Base-by-base conservation (phyloP, 768 basidiomycete genomes). In the Solioccasus polychromus region DNA sequence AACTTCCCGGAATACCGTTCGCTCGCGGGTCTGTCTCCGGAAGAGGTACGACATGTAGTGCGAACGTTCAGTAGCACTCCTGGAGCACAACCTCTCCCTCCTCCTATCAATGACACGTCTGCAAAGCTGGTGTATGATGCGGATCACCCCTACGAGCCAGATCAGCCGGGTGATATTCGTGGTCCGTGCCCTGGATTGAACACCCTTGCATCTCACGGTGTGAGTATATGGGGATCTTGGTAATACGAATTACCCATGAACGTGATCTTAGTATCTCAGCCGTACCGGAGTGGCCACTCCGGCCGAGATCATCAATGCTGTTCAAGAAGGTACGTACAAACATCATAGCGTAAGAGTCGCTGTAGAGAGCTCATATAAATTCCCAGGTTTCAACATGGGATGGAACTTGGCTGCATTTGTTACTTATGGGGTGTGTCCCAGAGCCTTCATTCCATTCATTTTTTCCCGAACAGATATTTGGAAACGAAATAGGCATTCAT, bases 101-200 rank as follows among this genome's bases (percentile, higher is more conserved):
- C 47, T 34, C 23, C 60, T 9, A 41, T 60, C 44, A 59, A 56
- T 2, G 54, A 60, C 18, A 60, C 59, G 1, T 56, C 60, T 5
- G 31, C 60, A 20, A 62, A 60, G 39, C 12, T 56, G 32, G 59
- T 62, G 4, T 28, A 53, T 31, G 59, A 59, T 14, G 31, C 14
- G 1, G 39, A 19, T 6, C 59, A 62, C 18, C 57, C 59, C 15
- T 62, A 39, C 23, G 2, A 20, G 2, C 45, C 46, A 2, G 44
- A 42, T 20, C 36, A 0, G 25, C 56, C 59, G 6, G 50, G 55
- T 23, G 60, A 62, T 19, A 52, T 62, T 22, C 59, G 59, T 38
- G 59, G 60, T 5, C 60, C 59, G 5, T 60, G 51, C 26, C 57
- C 59, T 1, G 59, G 60, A 44, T 28, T 60, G 42, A 60, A 60